Conservation (phyloP, 2,329 filamentous ascomycete species). For the Thielaviopsis musarum region DNA sequence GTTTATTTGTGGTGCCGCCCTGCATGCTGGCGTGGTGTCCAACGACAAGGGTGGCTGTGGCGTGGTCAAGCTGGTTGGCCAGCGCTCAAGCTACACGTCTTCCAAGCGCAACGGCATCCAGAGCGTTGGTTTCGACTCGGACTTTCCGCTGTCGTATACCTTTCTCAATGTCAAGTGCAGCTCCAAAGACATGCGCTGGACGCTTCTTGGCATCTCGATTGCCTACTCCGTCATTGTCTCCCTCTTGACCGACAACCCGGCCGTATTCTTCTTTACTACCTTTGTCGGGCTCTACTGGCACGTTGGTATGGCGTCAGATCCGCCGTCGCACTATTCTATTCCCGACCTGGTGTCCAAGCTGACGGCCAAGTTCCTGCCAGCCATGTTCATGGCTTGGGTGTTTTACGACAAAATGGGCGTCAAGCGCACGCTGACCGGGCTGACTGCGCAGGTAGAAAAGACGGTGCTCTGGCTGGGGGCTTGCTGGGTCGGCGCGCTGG, state of each 20-base stretch:
- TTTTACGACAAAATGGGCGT: conserved; percentile 74
- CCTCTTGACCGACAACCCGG: conserved; percentile 62
- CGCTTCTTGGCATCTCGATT: conserved; percentile 63
- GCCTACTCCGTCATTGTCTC: conserved; percentile 64
- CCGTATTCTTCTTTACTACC: conserved; percentile 67
- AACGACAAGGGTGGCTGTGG: conserved; percentile 64
- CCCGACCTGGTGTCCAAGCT: conserved; percentile 60
- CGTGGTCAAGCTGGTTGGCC: conserved; percentile 57
- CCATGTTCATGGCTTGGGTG: conserved; percentile 72
- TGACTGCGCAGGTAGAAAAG: conserved; percentile 79
- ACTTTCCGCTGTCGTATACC: conserved; percentile 74
- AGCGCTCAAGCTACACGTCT: conserved; percentile 43
- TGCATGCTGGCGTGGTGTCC: conserved; percentile 65
- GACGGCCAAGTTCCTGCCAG: conserved; percentile 68
- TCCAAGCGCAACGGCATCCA: conserved; percentile 56
- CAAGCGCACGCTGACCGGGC: conserved; percentile 48
- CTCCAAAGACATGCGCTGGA: conserved; percentile 68
- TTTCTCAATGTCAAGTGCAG: conserved; percentile 54
- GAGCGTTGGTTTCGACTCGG: conserved; percentile 67
- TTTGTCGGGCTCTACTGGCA: conserved; percentile 80
- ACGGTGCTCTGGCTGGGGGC: conserved; percentile 77
- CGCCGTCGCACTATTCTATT: conserved; percentile 51
- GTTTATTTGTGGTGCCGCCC: conserved; percentile 70
- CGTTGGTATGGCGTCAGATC: conserved; percentile 77
- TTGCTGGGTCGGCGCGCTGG: conserved; percentile 79